These are phyloP conservation scores for Oidium heveae DNA, from an alignment of 2,329 filamentous ascomycete species.

Conservation along the genomic window DNA sequence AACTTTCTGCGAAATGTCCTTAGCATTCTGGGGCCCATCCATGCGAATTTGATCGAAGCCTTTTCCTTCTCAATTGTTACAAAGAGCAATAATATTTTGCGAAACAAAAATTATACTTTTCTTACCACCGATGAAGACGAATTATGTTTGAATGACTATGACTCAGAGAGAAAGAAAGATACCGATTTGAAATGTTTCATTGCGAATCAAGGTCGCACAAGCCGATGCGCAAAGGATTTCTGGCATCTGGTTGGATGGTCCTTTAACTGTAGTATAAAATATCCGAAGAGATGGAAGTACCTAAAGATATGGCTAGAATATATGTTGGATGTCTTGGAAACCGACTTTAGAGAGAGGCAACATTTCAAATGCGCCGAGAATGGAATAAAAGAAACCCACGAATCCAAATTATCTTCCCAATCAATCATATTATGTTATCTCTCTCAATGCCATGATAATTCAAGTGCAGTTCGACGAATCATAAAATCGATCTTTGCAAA, in stretches of 20 bases:
- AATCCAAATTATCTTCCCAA: conserved; percentile 18
- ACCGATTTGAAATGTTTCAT: conserved; percentile 28
- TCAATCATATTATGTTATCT: conserved; percentile 32
- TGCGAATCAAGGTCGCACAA: conserved; percentile 41
- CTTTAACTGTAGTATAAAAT: conserved; percentile 59
- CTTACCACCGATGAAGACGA: conserved; percentile 12
- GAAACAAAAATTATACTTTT: conserved; percentile 7
- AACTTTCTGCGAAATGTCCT: conserved; percentile 45
- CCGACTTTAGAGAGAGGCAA: conserved; percentile 36
- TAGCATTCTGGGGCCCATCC: conserved; percentile 38
- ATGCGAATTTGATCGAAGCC: conserved; percentile 42
- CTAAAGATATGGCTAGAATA: conserved; percentile 64
- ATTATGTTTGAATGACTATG: conserved; percentile 17
- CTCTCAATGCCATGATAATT: conserved; percentile 17
- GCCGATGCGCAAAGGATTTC: conserved; percentile 57
- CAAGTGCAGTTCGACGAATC: conserved; percentile 23
- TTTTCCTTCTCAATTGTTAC: conserved; percentile 32
- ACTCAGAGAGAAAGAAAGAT: conserved; percentile 18
- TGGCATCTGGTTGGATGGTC: conserved; percentile 82
- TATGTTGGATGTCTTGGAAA: conserved; percentile 54
- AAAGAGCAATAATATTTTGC: background rate
- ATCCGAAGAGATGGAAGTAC: conserved; percentile 51
- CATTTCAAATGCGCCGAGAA: conserved; percentile 18
- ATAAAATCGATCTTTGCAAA: conserved; percentile 43
- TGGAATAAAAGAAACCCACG: conserved; percentile 8